Base-by-base conservation (phyloP, 225 moss, liverwort and hornwort genomes). In the Rhytidiadelphus loreus region DNA sequence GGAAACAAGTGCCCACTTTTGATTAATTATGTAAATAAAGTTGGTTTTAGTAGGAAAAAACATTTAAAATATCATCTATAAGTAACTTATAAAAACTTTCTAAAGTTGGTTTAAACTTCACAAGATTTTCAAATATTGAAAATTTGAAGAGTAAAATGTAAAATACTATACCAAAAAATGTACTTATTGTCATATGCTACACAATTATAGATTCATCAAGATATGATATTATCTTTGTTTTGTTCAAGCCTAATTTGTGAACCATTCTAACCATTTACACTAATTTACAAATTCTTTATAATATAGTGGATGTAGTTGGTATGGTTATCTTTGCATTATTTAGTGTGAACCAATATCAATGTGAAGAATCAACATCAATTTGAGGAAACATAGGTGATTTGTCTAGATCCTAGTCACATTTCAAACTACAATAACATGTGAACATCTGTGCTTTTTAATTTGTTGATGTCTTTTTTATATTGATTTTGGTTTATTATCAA, bases 331-430 rank as follows among this genome's bases (percentile, higher is more conserved):
- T 41, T 12, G 41, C 25, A 70, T 13, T 59, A 16, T 23, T 9
- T 12, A 68, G 7, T n/a, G 23, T 22, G 26, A 28, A 28, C 22
- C 9, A 16, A 44, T 43, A 71, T 71, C 6, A 43, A 44, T 71
- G 16, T 71, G 9, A 26, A 16, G 16, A 44, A 44, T 29, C 29
- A 29, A 16, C 6, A 72, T 41, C 2, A 29, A 72, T 72, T 71
- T 72, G 28, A 44, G 0, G 72, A 16, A 28, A 0, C 28, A 0
- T 26, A 8, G 15, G 1, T 26, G 2, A 43, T 43, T 1, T 16
- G 2, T 44, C 2, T 28, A 71, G 28, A 43, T 43, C 28, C 9
- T 10, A 28, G 28, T 72, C 28, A 44, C 16, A 73, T 44, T 74
- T 48, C 74, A 74, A 30, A 30, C 6, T 19, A 30, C 7, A 74